Conservation (phyloP, 176 grass and related monocot species). For the Eleusine indica region DNA sequence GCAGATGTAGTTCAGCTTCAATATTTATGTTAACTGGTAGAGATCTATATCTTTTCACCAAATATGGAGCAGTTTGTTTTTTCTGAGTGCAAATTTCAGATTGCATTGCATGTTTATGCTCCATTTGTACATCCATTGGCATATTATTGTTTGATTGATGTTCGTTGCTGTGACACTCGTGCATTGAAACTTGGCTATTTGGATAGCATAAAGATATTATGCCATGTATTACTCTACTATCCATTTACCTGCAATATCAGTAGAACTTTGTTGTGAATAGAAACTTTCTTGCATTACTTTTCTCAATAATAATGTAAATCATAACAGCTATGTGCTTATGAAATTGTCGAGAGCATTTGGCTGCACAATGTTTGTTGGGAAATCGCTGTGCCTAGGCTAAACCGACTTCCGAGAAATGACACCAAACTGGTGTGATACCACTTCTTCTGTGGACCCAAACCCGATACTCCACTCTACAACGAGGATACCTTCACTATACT, state of each 20-base stretch:
- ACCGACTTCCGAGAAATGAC: too few relatives aligned
- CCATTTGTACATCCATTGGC: background rate
- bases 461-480: too few relatives aligned
- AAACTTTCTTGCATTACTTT: background rate
- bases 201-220: background rate
- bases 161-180: background rate
- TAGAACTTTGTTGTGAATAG: background rate
- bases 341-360: background rate
- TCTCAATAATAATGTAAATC: background rate
- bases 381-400: too few relatives aligned
- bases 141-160: background rate
- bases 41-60: background rate
- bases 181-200: conserved; percentile 9
- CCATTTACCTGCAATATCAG: conserved; percentile 9
- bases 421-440: too few relatives aligned
- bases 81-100: background rate
- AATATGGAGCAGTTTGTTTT: background rate
- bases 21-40: background rate
- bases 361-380: background rate
- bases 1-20: background rate
- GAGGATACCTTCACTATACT: too few relatives aligned
- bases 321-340: background rate
- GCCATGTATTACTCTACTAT: background rate
- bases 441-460: too few relatives aligned
- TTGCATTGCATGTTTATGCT: background rate